phyloP scores from a whole-genome alignment of 75 land plant species.

The Sequoia sempervirens region DNA sequence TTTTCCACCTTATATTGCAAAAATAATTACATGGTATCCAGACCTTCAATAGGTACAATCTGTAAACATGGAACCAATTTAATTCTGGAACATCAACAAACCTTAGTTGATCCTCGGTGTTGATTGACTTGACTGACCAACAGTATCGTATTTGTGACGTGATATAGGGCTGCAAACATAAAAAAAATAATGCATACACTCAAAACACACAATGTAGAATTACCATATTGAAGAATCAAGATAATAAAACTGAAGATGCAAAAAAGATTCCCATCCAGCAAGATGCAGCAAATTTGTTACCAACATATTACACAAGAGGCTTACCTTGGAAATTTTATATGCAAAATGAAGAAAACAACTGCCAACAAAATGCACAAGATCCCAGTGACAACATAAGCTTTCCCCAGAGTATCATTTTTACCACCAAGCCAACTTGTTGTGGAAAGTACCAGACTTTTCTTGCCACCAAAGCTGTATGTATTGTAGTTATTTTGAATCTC shows the following conservation, averaged over 20 bases:
- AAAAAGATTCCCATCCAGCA: not conserved
- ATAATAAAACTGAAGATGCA: not conserved
- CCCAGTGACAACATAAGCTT: constrained; percentile 71
- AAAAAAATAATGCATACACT: not conserved
- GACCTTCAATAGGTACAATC: not conserved
- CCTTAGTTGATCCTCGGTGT: not conserved
- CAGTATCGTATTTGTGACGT: not conserved
- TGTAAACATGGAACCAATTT: not conserved
- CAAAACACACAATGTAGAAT: not conserved
- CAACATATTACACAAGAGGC: constrained; percentile 2
- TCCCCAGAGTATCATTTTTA: constrained; percentile 75
- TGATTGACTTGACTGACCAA: not conserved
- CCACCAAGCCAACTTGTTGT: constrained; percentile 90
- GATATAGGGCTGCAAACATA: not conserved
- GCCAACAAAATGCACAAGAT: constrained; percentile 63
- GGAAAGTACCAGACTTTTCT: constrained; percentile 85
- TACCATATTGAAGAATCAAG: not conserved
- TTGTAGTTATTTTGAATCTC: constrained; percentile 57
- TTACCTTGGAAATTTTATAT: constrained; percentile 61
- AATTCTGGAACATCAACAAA: not conserved
- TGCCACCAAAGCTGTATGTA: constrained; percentile 73
- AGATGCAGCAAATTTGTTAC: not conserved
- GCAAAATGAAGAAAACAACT: constrained; percentile 50
- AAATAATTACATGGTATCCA: not conserved
- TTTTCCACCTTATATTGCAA: not conserved